Evolutionary conservation across 108 stramenopile genomes (phyloP), one percentile per base, ranked within the genome.

Genomic region (Skeletonema marinoi): DNA sequence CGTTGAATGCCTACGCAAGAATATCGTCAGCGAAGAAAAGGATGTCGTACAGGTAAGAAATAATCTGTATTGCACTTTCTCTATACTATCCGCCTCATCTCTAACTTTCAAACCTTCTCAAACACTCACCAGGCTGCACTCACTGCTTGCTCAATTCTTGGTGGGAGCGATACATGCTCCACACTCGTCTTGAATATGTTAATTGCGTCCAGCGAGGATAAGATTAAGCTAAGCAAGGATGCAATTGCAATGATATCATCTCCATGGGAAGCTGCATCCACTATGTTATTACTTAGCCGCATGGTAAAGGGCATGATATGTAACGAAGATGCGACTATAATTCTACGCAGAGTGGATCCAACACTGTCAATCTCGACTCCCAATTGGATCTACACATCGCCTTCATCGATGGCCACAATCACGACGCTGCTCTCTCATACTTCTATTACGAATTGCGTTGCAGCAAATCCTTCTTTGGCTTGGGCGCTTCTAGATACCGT

Each of bases 11-110:
- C 51, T 82, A 60, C 72, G 71, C n/a, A 76, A 66, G 44, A 60
- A 64, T 21, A 63, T 82, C 21, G 71, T 82, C 16, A 71, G 70
- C 19, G 75, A 77, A 56, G 81, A 82, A 48, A 72, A 73, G n/a
- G 67, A 76, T 29, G 71, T 82, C 14, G 12, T 82, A 16, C 65
- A 82, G 54, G 54, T 25, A 46, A 46, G 44, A 46, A 46, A 16
- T 16, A 3, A 46, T 46, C 2, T 41, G 1, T 0, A 16, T 14
- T n/a, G 5, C 3, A 41, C 39, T 41, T 41, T 36, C n/a, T 46
- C 16, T 4, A 3, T 44, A n/a, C 16, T n/a, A 46, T 46, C 4
- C 41, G 10, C 1, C 14, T 46, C 44, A 46, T 46, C 44, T 46
- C 44, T 46, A 1, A 46, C 44, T n/a, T 5, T 44, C 13, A 14